phyloP scores from a whole-genome alignment of 1,284 basidiomycete genomes.

The Farysia itapuensis region DNA sequence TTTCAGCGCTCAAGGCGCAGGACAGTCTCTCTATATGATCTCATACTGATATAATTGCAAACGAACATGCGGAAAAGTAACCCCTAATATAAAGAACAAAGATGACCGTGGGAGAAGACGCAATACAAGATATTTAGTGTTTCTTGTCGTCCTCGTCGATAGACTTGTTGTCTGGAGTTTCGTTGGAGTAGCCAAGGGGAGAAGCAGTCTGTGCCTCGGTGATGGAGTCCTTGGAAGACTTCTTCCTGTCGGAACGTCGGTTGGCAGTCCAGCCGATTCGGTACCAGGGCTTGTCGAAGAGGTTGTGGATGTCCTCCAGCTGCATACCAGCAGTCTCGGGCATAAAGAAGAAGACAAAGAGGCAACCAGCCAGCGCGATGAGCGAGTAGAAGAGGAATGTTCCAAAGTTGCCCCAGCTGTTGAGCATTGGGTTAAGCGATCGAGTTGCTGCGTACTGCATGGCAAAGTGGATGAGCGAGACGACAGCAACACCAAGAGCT shows the following conservation, averaged over 20 bases:
- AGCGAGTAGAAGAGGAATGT: conserved; percentile 42
- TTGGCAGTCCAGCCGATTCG: conserved; percentile 28
- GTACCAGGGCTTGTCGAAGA: conserved; percentile 44
- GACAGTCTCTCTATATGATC: too few species aligned
- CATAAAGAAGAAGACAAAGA: conserved; percentile 43
- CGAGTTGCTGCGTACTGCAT: conserved; percentile 42
- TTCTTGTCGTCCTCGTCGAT: conserved; percentile 26
- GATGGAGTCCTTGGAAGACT: conserved; percentile 1
- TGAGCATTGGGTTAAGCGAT: conserved; percentile 37
- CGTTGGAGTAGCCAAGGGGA: conserved; percentile 7
- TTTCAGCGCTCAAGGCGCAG: too few species aligned
- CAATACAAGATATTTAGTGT: conserved; percentile 5
- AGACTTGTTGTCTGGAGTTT: conserved; percentile 11
- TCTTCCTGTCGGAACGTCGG: conserved; percentile 15
- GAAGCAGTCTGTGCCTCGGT: conserved; percentile 10
- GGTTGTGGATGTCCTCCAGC: conserved; percentile 37
- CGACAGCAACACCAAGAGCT: conserved; percentile 32
- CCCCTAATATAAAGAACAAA: too few species aligned
- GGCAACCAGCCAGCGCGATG: conserved; percentile 15
- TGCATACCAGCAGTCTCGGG: conserved; percentile 36
- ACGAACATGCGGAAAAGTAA: too few species aligned
- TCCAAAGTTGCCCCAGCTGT: conserved; percentile 24
- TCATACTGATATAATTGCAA: too few species aligned
- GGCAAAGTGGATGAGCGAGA: conserved; percentile 37
- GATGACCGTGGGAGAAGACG: too few species aligned